These are phyloP conservation scores for Solanum clarkiae DNA, from an alignment of 257 asterid genomes.

Conservation along the genomic window DNA sequence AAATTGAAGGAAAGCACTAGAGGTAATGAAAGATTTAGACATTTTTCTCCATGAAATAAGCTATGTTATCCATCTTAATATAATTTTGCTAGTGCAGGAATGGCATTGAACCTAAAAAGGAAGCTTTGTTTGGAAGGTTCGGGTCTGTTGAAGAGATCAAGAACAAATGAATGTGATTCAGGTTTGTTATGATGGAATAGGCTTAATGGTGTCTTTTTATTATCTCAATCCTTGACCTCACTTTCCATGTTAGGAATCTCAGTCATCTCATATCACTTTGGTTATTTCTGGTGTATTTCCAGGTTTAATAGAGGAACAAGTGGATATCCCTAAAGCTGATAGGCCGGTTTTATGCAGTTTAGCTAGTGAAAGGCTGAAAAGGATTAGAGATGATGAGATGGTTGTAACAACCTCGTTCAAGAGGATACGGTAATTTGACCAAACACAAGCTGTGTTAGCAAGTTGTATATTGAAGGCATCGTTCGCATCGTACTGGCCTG, in stretches of 20 bases:
- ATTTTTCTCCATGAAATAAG: not conserved
- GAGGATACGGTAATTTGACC: slow-evolving; percentile 19
- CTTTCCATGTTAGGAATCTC: not conserved
- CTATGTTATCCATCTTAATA: not conserved
- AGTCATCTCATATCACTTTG: not conserved
- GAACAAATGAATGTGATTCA: slow-evolving; percentile 13
- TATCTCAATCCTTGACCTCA: not conserved
- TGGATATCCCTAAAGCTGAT: not conserved
- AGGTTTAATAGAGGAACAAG: slow-evolving; percentile 15
- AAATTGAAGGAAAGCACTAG: slow-evolving; percentile 6
- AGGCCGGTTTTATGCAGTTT: slow-evolving; percentile 20
- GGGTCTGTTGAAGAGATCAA: slow-evolving; percentile 28
- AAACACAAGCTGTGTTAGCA: not conserved
- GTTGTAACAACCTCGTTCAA: slow-evolving; percentile 21
- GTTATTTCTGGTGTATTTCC: not conserved
- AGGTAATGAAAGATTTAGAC: slow-evolving; percentile 14
- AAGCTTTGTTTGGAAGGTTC: slow-evolving; percentile 25
- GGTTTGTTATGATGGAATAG: slow-evolving; percentile 7
- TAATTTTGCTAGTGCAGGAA: slow-evolving; percentile 5
- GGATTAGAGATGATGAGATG: slow-evolving; percentile 36
- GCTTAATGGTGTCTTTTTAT: not conserved
- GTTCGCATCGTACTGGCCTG: not conserved
- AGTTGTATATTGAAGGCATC: not conserved
- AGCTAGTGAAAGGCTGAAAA: slow-evolving; percentile 17
- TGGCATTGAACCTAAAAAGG: slow-evolving; percentile 28